These are phyloP conservation scores for Domatiomyces globalis DNA, from an alignment of 2,329 filamentous ascomycete species.

Conservation along the genomic window DNA sequence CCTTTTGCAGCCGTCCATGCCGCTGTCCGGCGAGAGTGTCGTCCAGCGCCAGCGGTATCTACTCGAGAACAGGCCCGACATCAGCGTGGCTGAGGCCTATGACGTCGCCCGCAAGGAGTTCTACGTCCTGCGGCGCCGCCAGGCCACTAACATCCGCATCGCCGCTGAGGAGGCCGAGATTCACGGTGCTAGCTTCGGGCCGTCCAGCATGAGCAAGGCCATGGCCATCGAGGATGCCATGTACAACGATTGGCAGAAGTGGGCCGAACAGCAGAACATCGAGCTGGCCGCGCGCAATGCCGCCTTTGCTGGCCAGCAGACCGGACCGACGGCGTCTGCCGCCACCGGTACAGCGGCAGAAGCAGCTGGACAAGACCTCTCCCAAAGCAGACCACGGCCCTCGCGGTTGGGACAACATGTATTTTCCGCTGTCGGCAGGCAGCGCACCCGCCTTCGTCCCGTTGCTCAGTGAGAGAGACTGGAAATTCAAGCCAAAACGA, in stretches of 20 bases:
- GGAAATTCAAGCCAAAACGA: no score
- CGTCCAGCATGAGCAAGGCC: conserved; percentile 57
- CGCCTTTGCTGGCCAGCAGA: background rate
- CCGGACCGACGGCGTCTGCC: no score
- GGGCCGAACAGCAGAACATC: conserved; percentile 48
- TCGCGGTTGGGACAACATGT: background rate
- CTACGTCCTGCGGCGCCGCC: conserved; percentile 65
- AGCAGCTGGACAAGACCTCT: background rate
- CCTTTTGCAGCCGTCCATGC: conserved; percentile 58
- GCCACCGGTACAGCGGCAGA: background rate
- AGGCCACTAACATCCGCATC: conserved; percentile 70
- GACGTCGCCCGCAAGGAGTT: conserved; percentile 80
- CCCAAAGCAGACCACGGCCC: background rate
- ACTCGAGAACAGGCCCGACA: conserved; percentile 47
- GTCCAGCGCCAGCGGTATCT: conserved; percentile 84
- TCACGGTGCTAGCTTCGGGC: conserved; percentile 80
- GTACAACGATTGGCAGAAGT: conserved; percentile 73
- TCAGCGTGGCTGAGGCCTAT: conserved; percentile 59
- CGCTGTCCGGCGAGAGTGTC: conserved; percentile 77
- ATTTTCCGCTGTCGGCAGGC: background rate
- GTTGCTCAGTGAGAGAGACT: background rate
- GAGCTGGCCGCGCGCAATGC: background rate
- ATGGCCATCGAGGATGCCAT: conserved; percentile 68
- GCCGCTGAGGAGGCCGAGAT: conserved; percentile 75
- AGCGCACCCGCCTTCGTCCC: background rate